Evolutionary conservation across 352 stramenopile genomes (phyloP).

Genomic region (Elongisporangium senticosum): DNA sequence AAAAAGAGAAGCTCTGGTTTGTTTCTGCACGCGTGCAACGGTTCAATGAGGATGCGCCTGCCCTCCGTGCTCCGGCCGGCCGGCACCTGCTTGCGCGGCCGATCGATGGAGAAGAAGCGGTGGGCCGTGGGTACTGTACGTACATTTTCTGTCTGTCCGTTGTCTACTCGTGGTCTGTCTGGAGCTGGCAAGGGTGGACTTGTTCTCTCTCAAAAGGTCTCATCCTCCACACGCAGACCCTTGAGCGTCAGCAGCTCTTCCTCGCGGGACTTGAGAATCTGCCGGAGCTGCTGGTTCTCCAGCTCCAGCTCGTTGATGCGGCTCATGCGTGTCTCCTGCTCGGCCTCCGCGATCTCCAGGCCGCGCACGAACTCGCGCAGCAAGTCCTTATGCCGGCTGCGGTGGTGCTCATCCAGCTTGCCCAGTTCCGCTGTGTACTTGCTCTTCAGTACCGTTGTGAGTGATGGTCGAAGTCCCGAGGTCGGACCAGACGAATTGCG

Average conservation of each 20-base stretch:
- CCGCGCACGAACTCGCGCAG: slow-evolving; percentile 66
- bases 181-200: background rate
- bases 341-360: slow-evolving; percentile 62
- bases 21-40: background rate
- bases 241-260: slow-evolving; percentile 29
- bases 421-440: slow-evolving; percentile 53
- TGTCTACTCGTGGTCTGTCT: background rate
- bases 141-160: background rate
- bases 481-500: slow-evolving; percentile 1
- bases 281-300: slow-evolving; percentile 50
- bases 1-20: too few relatives aligned
- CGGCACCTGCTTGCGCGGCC: too few relatives aligned
- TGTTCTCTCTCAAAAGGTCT: slow-evolving; percentile 12
- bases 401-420: slow-evolving; percentile 31
- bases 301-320: slow-evolving; percentile 67
- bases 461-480: slow-evolving; percentile 19
- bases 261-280: slow-evolving; percentile 35
- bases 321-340: slow-evolving; percentile 70
- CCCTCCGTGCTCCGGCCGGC: too few relatives aligned
- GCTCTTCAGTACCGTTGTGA: slow-evolving; percentile 54
- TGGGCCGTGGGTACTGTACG: background rate
- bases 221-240: slow-evolving; percentile 5
- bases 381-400: slow-evolving; percentile 40
- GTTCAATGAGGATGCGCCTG: background rate
- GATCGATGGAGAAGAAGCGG: background rate